Conservation (phyloP, 371 early-diverging fungal species). For the Umbelopsis sp. region DNA sequence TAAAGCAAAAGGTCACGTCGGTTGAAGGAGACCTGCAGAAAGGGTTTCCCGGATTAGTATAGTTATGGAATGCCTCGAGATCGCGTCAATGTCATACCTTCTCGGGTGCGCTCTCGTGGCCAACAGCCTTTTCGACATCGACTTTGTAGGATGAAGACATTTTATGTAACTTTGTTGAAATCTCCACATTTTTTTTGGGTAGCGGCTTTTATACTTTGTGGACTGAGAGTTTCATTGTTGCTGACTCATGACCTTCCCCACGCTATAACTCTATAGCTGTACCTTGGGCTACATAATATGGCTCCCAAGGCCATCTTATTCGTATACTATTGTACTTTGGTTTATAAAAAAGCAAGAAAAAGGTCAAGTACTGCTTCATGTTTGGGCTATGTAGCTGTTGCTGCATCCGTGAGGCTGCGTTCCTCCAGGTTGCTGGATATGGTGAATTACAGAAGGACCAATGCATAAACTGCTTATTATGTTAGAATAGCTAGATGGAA, state of each 20-base stretch:
- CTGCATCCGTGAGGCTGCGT: too few relatives aligned
- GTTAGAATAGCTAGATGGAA: too few relatives aligned
- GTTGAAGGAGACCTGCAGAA: conserved; percentile 52
- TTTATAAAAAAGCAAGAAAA: too few relatives aligned
- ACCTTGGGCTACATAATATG: too few relatives aligned
- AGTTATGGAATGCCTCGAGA: neutral
- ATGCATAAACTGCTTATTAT: too few relatives aligned
- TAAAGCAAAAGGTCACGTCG: conserved; percentile 69
- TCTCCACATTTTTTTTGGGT: neutral
- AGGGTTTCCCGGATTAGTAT: neutral
- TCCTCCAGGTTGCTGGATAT: too few relatives aligned
- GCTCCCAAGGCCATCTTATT: too few relatives aligned
- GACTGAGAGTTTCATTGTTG: conserved; percentile 11
- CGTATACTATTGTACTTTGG: too few relatives aligned
- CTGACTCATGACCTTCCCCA: conserved; percentile 17
- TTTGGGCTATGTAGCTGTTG: too few relatives aligned
- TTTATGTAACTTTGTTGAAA: neutral
- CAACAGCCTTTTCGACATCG: conserved; percentile 58
- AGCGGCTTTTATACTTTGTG: conserved; percentile 1
- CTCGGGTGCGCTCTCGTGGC: conserved; percentile 37
- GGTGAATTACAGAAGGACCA: too few relatives aligned
- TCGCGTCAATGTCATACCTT: conserved; percentile 18
- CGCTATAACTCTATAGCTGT: neutral
- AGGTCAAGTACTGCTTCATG: too few relatives aligned
- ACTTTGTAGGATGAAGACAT: conserved; percentile 36